Base-by-base conservation (phyloP, 768 basidiomycete genomes). In the Amanita exitialis region DNA sequence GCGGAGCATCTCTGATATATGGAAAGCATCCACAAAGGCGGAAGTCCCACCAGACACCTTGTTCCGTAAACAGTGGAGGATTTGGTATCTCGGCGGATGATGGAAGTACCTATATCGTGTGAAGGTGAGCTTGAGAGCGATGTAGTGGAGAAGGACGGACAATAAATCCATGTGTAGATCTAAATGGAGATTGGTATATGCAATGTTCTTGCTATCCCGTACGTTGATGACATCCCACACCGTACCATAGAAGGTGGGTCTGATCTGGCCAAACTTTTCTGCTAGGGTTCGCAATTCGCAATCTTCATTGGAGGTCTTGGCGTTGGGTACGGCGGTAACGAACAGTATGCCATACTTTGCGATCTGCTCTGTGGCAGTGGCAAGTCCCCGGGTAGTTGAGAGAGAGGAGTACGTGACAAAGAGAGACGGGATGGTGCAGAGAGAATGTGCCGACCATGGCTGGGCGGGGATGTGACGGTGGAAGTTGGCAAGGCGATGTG, bases 81-180 rank as follows among this genome's bases (percentile, higher is more conserved):
- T 78, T 63, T 98, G 95, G 66, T 88, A 93, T 18, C 89, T 82
- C 0, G 95, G 95, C 1, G 95, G 95, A 55, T 84, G 76, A 57
- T 90, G 78, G 59, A 93, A 94, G 66, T 97, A 96, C 47, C 93
- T 94, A 59, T 13, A 15, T 38, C 30, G 21, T 1, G 16, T 13
- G 32, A 47, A 32, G 16, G 21, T 39, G 30, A 49, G 42, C 4
- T 48, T 47, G 38, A 46, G 30, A 12, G 12, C 3, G 4, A 21
- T 30, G 55, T 4, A 38, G 35, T 28, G 28, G n/a, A 12, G 18
- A 18, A 13, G 16, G 9, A 74, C 90, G 56, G 61, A 94, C 91
- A 87, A 67, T 0, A 98, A 70, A 68, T 98, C 95, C 86, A 90
- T 90, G 60, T 97, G 94, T 18, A 94, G 62, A 0, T 86, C 94